Conservation (phyloP, 768 basidiomycete species). For the Lanmaoa pseudosensibilis region DNA sequence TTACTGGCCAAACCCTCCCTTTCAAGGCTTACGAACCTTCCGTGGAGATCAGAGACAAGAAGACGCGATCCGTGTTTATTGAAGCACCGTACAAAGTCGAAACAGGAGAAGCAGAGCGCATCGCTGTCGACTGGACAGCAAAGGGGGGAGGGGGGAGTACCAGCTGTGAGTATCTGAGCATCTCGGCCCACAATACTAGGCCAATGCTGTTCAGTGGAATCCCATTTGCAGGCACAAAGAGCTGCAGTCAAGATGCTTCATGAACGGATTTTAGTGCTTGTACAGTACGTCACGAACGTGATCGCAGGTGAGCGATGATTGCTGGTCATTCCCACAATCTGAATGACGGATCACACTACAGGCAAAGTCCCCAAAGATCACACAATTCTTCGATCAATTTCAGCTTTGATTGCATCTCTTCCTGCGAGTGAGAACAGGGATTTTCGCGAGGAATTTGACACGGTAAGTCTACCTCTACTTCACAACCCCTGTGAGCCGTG, state of each 20-base stretch:
- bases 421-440: constrained; percentile 81
- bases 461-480: constrained; percentile 45
- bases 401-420: constrained; percentile 83
- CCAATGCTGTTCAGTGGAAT: constrained; percentile 62
- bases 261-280: constrained; percentile 81
- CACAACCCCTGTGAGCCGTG: background rate
- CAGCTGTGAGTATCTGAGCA: constrained; percentile 54
- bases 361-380: constrained; percentile 79
- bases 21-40: constrained; percentile 93
- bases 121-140: constrained; percentile 95
- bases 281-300: constrained; percentile 81
- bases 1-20: constrained; percentile 76
- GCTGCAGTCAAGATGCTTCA: constrained; percentile 97
- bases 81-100: constrained; percentile 88
- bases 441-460: constrained; percentile 88
- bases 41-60: constrained; percentile 79
- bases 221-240: constrained; percentile 86
- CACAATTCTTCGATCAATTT: constrained; percentile 76
- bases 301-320: constrained; percentile 57
- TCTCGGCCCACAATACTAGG: background rate
- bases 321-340: background rate
- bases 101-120: constrained; percentile 97
- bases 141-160: constrained; percentile 81
- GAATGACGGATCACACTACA: constrained; percentile 25
- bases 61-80: constrained; percentile 75